These are phyloP conservation scores for Arthroderma sp. DNA, from an alignment of 2,329 filamentous ascomycete species.

Conservation along the genomic window DNA sequence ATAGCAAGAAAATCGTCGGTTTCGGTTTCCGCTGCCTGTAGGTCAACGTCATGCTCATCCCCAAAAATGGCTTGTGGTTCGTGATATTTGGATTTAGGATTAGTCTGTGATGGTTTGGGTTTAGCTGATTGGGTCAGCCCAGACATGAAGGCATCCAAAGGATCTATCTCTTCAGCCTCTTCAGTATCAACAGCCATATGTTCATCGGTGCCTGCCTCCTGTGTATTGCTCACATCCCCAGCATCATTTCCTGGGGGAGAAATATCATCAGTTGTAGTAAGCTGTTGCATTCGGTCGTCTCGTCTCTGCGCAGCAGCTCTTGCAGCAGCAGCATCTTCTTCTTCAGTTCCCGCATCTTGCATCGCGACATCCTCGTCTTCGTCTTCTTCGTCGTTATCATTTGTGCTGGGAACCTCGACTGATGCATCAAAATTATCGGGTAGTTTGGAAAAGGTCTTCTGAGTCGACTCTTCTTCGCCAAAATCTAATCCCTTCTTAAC, in stretches of 20 bases:
- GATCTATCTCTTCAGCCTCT: slow-evolving; percentile 56
- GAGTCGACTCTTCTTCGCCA: slow-evolving; percentile 74
- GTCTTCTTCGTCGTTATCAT: slow-evolving; percentile 44
- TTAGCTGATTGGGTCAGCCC: slow-evolving; percentile 43
- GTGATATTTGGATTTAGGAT: slow-evolving; percentile 37
- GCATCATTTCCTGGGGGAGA: slow-evolving; percentile 26
- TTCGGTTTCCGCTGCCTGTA: slow-evolving; percentile 49
- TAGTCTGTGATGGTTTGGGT: slow-evolving; percentile 24
- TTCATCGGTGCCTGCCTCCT: neutral
- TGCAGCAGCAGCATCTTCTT: slow-evolving; percentile 74
- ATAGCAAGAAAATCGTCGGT: slow-evolving; percentile 53
- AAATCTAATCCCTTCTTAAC: slow-evolving; percentile 67
- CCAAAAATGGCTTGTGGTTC: slow-evolving; percentile 79
- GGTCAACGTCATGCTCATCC: slow-evolving; percentile 60
- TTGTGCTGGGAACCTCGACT: slow-evolving; percentile 47
- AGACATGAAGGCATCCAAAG: slow-evolving; percentile 95
- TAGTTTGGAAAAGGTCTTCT: slow-evolving; percentile 82
- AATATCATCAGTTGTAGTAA: slow-evolving; percentile 35
- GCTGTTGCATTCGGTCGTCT: slow-evolving; percentile 48
- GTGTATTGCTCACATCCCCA: slow-evolving; percentile 7
- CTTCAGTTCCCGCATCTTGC: slow-evolving; percentile 68
- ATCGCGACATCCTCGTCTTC: slow-evolving; percentile 63
- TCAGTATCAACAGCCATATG: slow-evolving; percentile 15
- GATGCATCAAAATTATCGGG: slow-evolving; percentile 49
- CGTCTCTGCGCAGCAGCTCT: slow-evolving; percentile 76